Evolutionary conservation across 306 rosid species (phyloP).

Genomic region (Cyclanthera cordifolia): DNA sequence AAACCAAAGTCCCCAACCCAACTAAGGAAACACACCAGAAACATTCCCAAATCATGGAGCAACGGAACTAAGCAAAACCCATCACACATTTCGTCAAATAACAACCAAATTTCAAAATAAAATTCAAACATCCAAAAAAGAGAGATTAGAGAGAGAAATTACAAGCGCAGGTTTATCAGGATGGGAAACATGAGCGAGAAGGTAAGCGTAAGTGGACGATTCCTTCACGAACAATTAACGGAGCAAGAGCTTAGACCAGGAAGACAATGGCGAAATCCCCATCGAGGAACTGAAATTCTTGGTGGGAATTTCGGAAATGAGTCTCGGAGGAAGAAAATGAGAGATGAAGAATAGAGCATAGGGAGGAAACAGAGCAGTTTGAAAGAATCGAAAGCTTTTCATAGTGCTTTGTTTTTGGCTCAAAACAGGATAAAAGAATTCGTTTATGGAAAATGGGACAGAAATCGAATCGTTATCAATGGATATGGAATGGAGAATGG

Average conservation of each 20-base stretch:
- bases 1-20: slow-evolving; percentile 9
- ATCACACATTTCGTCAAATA: slow-evolving; percentile 9
- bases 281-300: slow-evolving; percentile 26
- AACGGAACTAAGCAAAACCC: background rate
- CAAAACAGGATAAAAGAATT: no score
- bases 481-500: background rate
- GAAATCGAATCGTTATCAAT: background rate
- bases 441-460: background rate
- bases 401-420: slow-evolving; percentile 1
- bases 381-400: slow-evolving; percentile 12
- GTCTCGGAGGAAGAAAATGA: slow-evolving; percentile 11
- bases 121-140: background rate
- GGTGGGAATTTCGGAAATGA: slow-evolving; percentile 7
- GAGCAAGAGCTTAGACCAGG: slow-evolving; percentile 43
- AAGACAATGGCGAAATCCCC: slow-evolving; percentile 16
- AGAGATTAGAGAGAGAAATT: slow-evolving; percentile 6
- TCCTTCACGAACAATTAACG: slow-evolving; percentile 96
- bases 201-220: slow-evolving; percentile 79
- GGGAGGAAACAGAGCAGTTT: background rate
- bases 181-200: slow-evolving; percentile 70
- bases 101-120: background rate
- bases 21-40: background rate
- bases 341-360: slow-evolving; percentile 5
- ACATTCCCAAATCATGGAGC: background rate
- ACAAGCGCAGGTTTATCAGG: slow-evolving; percentile 74